These are phyloP conservation scores for Coemansia sp. DNA, from an alignment of 192 early-diverging fungal species.

Conservation along the genomic window DNA sequence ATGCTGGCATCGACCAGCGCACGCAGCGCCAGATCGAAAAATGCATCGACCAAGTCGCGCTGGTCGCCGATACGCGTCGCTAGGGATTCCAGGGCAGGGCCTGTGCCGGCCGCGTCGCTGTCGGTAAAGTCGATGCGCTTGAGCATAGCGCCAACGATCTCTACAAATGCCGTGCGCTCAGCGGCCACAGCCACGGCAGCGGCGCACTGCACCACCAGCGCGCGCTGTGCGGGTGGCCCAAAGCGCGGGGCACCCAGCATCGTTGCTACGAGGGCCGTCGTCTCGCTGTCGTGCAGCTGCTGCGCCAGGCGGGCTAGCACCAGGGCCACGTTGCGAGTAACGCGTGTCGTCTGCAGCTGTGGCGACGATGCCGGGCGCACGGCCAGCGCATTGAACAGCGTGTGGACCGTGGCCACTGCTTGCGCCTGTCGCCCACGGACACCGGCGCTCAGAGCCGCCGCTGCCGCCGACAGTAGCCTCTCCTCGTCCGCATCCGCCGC, in stretches of 20 bases:
- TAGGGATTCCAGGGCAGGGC: slow-evolving; percentile 16
- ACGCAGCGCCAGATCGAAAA: slow-evolving; percentile 21
- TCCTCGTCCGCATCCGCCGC: slow-evolving; percentile 4
- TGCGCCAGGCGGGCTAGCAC: slow-evolving; percentile 27
- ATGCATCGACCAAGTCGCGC: slow-evolving; percentile 16
- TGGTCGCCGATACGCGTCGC: slow-evolving; percentile 14
- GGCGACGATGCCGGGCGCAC: slow-evolving; percentile 1
- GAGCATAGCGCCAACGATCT: slow-evolving; percentile 49
- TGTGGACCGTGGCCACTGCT: slow-evolving; percentile 6
- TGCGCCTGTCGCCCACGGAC: neutral
- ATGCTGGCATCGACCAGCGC: slow-evolving; percentile 38
- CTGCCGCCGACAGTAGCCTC: slow-evolving; percentile 19
- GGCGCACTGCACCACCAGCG: slow-evolving; percentile 52
- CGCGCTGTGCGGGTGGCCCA: slow-evolving; percentile 34
- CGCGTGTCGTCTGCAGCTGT: slow-evolving; percentile 9
- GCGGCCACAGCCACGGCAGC: slow-evolving; percentile 59
- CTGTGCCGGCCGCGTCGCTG: slow-evolving; percentile 7
- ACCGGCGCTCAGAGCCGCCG: slow-evolving; percentile 23
- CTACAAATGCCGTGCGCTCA: slow-evolving; percentile 50
- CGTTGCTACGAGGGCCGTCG: slow-evolving; percentile 57
- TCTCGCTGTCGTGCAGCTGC: slow-evolving; percentile 38
- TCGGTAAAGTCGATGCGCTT: slow-evolving; percentile 30
- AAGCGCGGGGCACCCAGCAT: slow-evolving; percentile 58
- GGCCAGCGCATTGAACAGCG: slow-evolving; percentile 34
- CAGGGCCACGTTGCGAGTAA: slow-evolving; percentile 36